phyloP scores from a whole-genome alignment of 225 moss, liverwort and hornwort genomes.

The Sphagnum contortum region DNA sequence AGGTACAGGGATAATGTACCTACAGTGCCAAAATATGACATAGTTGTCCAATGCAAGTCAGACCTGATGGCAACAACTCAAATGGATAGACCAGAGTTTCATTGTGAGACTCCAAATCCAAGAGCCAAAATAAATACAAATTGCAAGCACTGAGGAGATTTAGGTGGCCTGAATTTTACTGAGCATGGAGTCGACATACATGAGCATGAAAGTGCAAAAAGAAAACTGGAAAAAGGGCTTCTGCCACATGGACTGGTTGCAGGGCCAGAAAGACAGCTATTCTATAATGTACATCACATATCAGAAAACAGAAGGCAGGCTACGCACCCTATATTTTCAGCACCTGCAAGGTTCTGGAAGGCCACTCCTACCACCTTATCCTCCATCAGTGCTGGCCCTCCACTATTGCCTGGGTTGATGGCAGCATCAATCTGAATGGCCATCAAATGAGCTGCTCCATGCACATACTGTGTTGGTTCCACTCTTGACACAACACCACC shows the following conservation, averaged over 20 bases:
- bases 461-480: conserved; percentile 93
- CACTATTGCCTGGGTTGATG: conserved; percentile 95
- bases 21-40: conserved; percentile 7
- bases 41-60: neutral
- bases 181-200: no score
- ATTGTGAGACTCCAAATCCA: no score
- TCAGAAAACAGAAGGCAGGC: no score
- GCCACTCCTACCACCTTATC: conserved; percentile 95
- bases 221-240: no score
- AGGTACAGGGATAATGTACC: conserved; percentile 95
- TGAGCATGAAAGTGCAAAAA: no score
- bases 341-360: conserved; percentile 91
- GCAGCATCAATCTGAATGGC: conserved; percentile 99
- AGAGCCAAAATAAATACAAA: no score
- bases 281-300: no score
- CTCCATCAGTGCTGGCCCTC: conserved; percentile 99
- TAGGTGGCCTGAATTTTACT: no score
- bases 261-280: no score
- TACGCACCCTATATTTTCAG: conserved; percentile 89
- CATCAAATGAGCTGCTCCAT: conserved; percentile 92
- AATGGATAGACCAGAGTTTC: no score
- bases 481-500: conserved; percentile 97
- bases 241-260: no score
- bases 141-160: no score
- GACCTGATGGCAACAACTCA: neutral